phyloP scores from a whole-genome alignment of 2,329 filamentous ascomycete genomes.

The Ramularia collo-cygni region DNA sequence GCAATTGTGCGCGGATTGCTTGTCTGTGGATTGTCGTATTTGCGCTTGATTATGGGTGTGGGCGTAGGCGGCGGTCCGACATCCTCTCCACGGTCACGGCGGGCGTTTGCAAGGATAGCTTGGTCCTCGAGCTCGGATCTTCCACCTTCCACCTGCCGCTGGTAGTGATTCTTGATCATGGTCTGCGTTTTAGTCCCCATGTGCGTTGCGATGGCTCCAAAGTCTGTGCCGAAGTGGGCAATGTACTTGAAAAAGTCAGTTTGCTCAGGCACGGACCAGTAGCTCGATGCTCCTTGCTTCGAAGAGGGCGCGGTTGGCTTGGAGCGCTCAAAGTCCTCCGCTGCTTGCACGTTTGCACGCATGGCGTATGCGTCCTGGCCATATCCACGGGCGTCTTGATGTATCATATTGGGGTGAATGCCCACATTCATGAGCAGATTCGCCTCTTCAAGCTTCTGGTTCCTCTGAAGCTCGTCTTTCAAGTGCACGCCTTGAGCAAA shows the following conservation, averaged over 20 bases:
- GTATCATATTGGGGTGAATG: conserved; percentile 13
- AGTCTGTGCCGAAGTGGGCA: conserved; percentile 71
- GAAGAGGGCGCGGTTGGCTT: conserved; percentile 18
- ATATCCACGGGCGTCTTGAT: conserved; percentile 13
- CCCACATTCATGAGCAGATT: conserved; percentile 27
- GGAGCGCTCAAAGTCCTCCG: conserved; percentile 21
- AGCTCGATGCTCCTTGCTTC: conserved; percentile 53
- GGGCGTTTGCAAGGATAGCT: conserved; percentile 37
- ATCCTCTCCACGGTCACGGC: conserved; percentile 39
- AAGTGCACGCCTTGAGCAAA: conserved; percentile 13
- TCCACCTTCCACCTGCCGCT: conserved; percentile 40
- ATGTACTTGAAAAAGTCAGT: conserved; percentile 69
- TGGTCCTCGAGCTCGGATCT: conserved; percentile 36
- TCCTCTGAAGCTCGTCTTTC: conserved; percentile 25
- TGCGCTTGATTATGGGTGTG: conserved; percentile 41
- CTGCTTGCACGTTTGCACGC: neutral
- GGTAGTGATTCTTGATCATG: conserved; percentile 62
- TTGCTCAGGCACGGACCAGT: conserved; percentile 79
- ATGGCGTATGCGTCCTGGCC: conserved; percentile 16
- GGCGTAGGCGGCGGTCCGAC: conserved; percentile 44
- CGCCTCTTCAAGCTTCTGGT: conserved; percentile 28
- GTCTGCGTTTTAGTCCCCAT: conserved; percentile 80
- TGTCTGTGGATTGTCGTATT: conserved; percentile 38
- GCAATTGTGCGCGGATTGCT: conserved; percentile 38
- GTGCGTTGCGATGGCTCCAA: conserved; percentile 64